Base-by-base conservation (phyloP, 192 early-diverging fungal species). In the Nowakowskiella sp. region DNA sequence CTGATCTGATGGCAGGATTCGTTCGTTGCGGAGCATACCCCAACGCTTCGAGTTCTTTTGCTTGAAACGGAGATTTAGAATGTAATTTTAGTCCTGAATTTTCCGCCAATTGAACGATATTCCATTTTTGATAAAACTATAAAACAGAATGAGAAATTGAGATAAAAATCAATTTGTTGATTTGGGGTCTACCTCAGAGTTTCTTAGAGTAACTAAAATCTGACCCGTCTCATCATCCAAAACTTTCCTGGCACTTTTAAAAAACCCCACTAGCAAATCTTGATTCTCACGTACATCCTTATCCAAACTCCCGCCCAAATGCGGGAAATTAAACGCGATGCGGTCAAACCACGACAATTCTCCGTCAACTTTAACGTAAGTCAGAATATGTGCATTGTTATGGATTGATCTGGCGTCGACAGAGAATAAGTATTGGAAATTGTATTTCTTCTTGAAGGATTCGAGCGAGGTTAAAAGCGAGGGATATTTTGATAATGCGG, bases 251-350 rank as follows among this genome's bases (percentile, higher is more conserved):
- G 49, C 19, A 26, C 55, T 22, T 7, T 16, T 31, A 48, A 72
- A 70, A 44, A 68, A 72, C 4, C 26, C 43, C 21, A 13, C n/a
- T 27, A 72, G 53, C 48, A 72, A 55, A 0, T 27, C 45, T 6
- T 49, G 9, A 49, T 72, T 72, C 36, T 39, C 36, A 13, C 19
- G 13, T 27, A 36, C 47, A 9, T 24, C 44, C 22, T 65, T 49
- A 34, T 68, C 70, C 19, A 50, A 49, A 1, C 52, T 13, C 44
- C 33, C 27, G n/a, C 70, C 70, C 4, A 65, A 51, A 31, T 68
- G 65, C 24, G 70, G 70, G 55, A 72, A 72, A 27, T 69, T 53
- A 51, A 72, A 72, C 1, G 68, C 62, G 0, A 72, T 53, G 6
- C 66, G 49, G 27, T 68, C 51, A 19, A 67, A 53, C 7, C 31